A percentile compares a stretch with the other conserved stretches of the same genome.
phyloP scores from a whole-genome alignment of 768 basidiomycete genomes.

The Suillus hirtellus region DNA sequence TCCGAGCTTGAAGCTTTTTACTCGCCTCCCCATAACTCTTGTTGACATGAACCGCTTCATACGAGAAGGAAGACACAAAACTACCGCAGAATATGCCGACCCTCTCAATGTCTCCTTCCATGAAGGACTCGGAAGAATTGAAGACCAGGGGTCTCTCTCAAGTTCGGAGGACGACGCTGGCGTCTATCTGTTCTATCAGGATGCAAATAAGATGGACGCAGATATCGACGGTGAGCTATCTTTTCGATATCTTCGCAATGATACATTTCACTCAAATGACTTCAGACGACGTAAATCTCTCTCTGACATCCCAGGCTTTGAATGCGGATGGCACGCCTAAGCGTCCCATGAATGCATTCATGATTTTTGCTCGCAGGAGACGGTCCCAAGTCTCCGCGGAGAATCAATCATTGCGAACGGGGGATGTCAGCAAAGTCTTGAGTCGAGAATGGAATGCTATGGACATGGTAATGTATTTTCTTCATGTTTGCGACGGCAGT shows the following conservation, averaged over 20 bases:
- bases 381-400: conserved; percentile 84
- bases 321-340: conserved; percentile 88
- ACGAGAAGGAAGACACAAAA: conserved; percentile 25
- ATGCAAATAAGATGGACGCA: conserved; percentile 41
- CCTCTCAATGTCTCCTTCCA: conserved; percentile 26
- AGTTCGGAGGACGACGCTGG: conserved; percentile 56
- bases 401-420: conserved; percentile 87
- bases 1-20: conserved; percentile 11
- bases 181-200: conserved; percentile 33
- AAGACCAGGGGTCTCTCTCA: conserved; percentile 53
- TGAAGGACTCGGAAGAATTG: conserved; percentile 30
- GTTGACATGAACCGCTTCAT: conserved; percentile 32
- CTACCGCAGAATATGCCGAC: conserved; percentile 29
- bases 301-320: conserved; percentile 75
- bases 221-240: conserved; percentile 46
- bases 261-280: conserved; percentile 17
- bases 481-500: conserved; percentile 7
- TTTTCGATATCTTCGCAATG: conserved; percentile 13
- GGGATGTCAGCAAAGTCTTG: conserved; percentile 86
- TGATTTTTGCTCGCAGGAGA: conserved; percentile 85
- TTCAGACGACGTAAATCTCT: conserved; percentile 41
- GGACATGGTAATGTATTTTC: conserved; percentile 54
- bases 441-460: conserved; percentile 86
- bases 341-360: conserved; percentile 92
- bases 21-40: conserved; percentile 13